Evolutionary conservation across 2,329 filamentous ascomycete genomes (phyloP).

Genomic region (Arthrobotrys musiformis): DNA sequence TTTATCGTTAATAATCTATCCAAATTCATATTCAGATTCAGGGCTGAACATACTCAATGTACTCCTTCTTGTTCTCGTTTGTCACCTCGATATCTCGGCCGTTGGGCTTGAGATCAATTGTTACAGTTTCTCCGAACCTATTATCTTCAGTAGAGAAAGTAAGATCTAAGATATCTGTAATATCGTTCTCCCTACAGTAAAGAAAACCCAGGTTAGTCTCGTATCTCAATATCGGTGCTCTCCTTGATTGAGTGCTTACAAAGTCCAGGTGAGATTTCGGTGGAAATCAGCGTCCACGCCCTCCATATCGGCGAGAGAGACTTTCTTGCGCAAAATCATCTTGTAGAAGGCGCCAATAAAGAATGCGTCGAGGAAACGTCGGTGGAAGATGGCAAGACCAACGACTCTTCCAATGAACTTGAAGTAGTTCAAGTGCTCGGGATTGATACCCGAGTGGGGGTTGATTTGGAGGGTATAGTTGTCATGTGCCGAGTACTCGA

Average conservation of each 20-base stretch:
- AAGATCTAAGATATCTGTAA: slow-evolving; percentile 88
- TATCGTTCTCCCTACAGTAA: slow-evolving; percentile 80
- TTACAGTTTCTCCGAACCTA: slow-evolving; percentile 91
- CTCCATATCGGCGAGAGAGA: slow-evolving; percentile 94
- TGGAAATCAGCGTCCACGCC: slow-evolving; percentile 98
- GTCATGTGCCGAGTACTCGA: slow-evolving; percentile 99
- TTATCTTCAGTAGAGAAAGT: slow-evolving; percentile 98
- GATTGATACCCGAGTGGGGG: slow-evolving; percentile 98
- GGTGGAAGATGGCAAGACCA: slow-evolving; percentile 96
- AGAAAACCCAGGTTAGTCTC: slow-evolving; percentile 56
- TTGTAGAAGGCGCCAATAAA: slow-evolving; percentile 99
- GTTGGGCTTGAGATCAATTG: slow-evolving; percentile 90
- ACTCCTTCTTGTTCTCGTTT: slow-evolving; percentile 99
- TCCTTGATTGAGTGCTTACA: slow-evolving; percentile 66
- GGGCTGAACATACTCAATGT: slow-evolving; percentile 77
- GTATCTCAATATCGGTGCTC: neutral
- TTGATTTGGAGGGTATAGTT: slow-evolving; percentile 99
- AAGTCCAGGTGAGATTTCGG: slow-evolving; percentile 93
- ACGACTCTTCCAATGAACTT: slow-evolving; percentile 99
- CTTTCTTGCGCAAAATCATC: slow-evolving; percentile 96
- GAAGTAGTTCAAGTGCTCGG: slow-evolving; percentile 99
- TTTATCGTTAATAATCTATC: slow-evolving; percentile 3
- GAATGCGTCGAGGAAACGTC: slow-evolving; percentile 96
- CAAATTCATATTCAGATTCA: neutral
- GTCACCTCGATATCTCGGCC: slow-evolving; percentile 94